phyloP scores from a whole-genome alignment of 495 filamentous ascomycete species.

The Penicillium longicatenatum region DNA sequence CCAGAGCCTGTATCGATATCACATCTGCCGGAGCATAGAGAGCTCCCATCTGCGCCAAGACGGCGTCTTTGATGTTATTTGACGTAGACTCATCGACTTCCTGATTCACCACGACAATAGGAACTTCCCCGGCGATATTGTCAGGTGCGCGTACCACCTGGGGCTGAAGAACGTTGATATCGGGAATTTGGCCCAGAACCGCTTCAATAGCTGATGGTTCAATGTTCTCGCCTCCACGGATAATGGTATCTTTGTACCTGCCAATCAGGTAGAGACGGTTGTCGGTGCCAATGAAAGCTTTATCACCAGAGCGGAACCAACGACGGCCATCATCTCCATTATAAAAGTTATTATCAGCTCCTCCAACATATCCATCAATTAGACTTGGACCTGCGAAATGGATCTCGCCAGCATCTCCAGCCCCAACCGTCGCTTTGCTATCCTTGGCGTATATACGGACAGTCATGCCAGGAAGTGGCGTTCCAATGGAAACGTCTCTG shows the following conservation, averaged over 20 bases:
- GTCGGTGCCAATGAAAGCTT: conserved; percentile 41
- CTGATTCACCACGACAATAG: conserved; percentile 16
- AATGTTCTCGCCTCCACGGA: conserved; percentile 53
- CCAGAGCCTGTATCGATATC: conserved; percentile 35
- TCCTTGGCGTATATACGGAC: conserved; percentile 27
- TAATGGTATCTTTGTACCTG: conserved; percentile 52
- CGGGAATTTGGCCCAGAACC: conserved; percentile 26
- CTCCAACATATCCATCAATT: conserved; percentile 32
- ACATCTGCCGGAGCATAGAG: conserved; percentile 35
- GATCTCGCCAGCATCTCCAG: conserved; percentile 41
- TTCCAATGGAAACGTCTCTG: conserved; percentile 28
- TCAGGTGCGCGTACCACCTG: conserved; percentile 21
- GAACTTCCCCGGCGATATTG: conserved; percentile 27
- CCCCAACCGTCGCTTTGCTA: conserved; percentile 1
- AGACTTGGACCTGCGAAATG: conserved; percentile 37
- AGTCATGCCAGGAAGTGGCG: conserved; percentile 29
- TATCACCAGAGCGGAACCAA: conserved; percentile 50
- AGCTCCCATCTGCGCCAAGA: conserved; percentile 31
- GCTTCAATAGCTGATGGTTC: conserved; percentile 41
- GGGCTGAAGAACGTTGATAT: conserved; percentile 19
- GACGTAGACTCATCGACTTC: conserved; percentile 8
- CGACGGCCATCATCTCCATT: conserved; percentile 23
- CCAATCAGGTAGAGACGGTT: conserved; percentile 42
- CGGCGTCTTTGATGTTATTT: conserved; percentile 23
- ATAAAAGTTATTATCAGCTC: conserved; percentile 34